These are phyloP conservation scores for Prunella vulgaris DNA, from an alignment of 257 asterid genomes.

Conservation along the genomic window DNA sequence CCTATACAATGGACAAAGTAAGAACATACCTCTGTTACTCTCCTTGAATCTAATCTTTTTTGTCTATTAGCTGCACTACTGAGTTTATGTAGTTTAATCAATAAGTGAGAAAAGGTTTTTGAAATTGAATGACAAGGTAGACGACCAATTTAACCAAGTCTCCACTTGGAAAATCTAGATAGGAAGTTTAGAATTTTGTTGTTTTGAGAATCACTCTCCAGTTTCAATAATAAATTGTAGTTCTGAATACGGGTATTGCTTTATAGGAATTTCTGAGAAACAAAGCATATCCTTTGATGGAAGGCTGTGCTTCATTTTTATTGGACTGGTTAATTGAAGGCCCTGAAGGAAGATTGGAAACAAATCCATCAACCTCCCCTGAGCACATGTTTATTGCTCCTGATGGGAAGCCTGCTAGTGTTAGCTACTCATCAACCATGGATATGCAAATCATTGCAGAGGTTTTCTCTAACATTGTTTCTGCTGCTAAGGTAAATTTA, in stretches of 20 bases:
- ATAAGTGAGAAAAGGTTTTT: background rate
- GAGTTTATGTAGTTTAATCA: background rate
- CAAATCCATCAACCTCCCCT: constrained; percentile 85
- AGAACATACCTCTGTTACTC: constrained; percentile 8
- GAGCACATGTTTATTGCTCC: constrained; percentile 74
- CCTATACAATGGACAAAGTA: constrained; percentile 69
- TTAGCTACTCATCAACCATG: constrained; percentile 79
- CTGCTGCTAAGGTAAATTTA: constrained; percentile 66
- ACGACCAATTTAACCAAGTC: background rate
- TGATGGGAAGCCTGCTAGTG: constrained; percentile 62
- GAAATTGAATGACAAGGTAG: background rate
- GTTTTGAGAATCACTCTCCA: background rate
- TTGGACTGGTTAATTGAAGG: constrained; percentile 76
- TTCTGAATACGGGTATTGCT: background rate
- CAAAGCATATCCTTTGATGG: constrained; percentile 63
- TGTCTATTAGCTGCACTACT: background rate
- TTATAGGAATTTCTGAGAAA: constrained; percentile 51
- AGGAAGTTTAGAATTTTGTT: background rate
- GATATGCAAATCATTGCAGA: constrained; percentile 66
- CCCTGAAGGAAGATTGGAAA: constrained; percentile 50
- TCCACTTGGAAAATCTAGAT: background rate
- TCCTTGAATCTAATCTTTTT: background rate
- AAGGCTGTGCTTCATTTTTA: constrained; percentile 59
- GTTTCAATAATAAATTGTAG: background rate
- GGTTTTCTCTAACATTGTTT: constrained; percentile 49